Percentiles rank a stretch among this genome's conserved stretches.
Evolutionary conservation across 768 basidiomycete genomes (phyloP).

Genomic region (Pleurotus platypus): DNA sequence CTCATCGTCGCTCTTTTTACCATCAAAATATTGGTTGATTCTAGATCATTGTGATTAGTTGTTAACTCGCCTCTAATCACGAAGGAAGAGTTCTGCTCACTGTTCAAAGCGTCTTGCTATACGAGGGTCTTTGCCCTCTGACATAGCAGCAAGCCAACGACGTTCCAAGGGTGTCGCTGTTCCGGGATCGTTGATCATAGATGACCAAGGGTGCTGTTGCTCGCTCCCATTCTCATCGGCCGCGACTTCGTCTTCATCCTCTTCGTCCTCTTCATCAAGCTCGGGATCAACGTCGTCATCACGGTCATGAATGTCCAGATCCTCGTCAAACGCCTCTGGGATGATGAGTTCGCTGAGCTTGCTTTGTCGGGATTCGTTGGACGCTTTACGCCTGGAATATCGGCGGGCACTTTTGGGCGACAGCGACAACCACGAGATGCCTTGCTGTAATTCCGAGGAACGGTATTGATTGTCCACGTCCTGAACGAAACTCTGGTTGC

Average conservation of each 20-base stretch:
- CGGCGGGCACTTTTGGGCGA: conserved; percentile 52
- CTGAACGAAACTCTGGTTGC: conserved; percentile 15
- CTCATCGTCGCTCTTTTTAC: conserved; percentile 88
- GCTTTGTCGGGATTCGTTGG: conserved; percentile 41
- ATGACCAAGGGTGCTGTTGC: conserved; percentile 45
- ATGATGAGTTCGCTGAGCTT: conserved; percentile 37
- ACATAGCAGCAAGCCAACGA: conserved; percentile 89
- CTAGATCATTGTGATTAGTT: conserved; percentile 31
- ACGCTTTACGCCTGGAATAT: conserved; percentile 41
- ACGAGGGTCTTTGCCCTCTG: conserved; percentile 69
- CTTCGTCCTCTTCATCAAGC: conserved; percentile 33
- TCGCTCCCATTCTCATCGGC: conserved; percentile 36
- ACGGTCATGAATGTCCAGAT: conserved; percentile 21
- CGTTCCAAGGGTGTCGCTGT: conserved; percentile 76
- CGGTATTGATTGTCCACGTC: conserved; percentile 17
- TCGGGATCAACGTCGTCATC: conserved; percentile 16
- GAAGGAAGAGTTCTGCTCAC: conserved; percentile 37
- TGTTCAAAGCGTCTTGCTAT: conserved; percentile 74
- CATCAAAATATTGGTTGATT: conserved; percentile 92
- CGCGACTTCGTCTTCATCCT: conserved; percentile 41
- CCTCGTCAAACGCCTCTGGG: conserved; percentile 17
- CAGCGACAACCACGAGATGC: conserved; percentile 46
- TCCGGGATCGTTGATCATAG: conserved; percentile 81
- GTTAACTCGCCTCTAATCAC: neutral
- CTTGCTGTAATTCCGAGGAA: conserved; percentile 16